Base-by-base conservation (phyloP, 768 basidiomycete genomes). In the Boletus reticulatus region DNA sequence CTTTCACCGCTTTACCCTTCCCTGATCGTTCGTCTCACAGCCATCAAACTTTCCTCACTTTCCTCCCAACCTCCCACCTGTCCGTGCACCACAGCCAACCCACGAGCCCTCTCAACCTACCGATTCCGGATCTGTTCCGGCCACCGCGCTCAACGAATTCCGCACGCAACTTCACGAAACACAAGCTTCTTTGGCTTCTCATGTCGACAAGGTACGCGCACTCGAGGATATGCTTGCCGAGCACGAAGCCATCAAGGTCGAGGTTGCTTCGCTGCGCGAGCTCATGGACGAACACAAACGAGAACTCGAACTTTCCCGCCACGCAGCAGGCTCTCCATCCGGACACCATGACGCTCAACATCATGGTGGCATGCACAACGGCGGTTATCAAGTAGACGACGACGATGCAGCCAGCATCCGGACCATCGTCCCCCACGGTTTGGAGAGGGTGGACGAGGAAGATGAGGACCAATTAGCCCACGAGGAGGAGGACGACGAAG, bases 121-220 rank as follows among this genome's bases (percentile, higher is more conserved):
- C 53, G 67, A 67, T 36, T 51, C 62, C 55, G 63, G 63, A 59
- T 59, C 68, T 48, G 4, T 57, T 63, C 61, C 73, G 50, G 59
- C 60, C 10, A 43, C 59, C 24, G 49, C 61, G 1, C 75, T 87
- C 32, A 75, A 77, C 24, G 85, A 89, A 14, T 81, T 99, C 7
- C 94, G 96, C 62, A 69, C 79, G 11, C 92, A 97, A 68, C 80
- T 98, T 14, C 81, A 80, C 43, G 91, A 94, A 41, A 97, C 95
- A 0, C 94, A 96, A 65, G 69, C 78, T 1, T 86, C 86, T 0
- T 80, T 98, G 13, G 80, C 86, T 3, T 76, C 72, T 16, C 93
- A 97, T 63, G 80, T 92, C 39, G 90, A 94, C 59, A 92, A 85
- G 70, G 87, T 95, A 49, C 84, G 86, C 39, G 84, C 87, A 24